Evolutionary conservation across 179 eudicot genomes (phyloP), one percentile per base, ranked within the genome.

Genomic region (Nepenthes alata): DNA sequence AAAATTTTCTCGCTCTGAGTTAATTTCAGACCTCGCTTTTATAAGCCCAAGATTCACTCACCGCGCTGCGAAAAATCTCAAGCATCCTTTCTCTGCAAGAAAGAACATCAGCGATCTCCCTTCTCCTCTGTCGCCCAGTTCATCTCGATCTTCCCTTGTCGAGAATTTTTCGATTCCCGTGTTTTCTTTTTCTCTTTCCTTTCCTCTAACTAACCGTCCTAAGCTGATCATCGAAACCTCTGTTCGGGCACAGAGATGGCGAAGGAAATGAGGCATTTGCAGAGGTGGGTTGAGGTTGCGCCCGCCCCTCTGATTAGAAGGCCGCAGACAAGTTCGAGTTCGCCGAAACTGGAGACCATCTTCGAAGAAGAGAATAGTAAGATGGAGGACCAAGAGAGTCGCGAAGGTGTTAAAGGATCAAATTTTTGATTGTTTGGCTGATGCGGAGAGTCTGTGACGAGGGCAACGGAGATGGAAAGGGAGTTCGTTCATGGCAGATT

Each of bases 151-250:
- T 47, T 6, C 11, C 25, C 25, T 25, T 25, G 25, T 25, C 25
- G 25, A 25, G 25, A 25, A 25, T 25, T 25, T 25, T 25, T 25
- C 25, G 25, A 25, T 25, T 25, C 25, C 25, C 25, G 25, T 25
- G 25, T 47, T 47, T 47, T 11, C 6, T 47, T 47, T 6, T 5
- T 47, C 11, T 47, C 49, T 47, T 47, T 47, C 11, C 49, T 47
- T 9, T 13, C 7, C 52, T 9, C 3, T 9, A 49, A 7, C 11
- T 9, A 47, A 1, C 49, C 49, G 6, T 5, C 49, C 49, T 5
- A 47, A 47, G 11, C 49, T 47, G 16, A 13, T 7, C 37, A 66
- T 81, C 80, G 71, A 83, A 82, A 70, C 69, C 83, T 76, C 78
- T 80, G 58, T 81, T 41, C 8, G 45, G 45, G 63, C 64, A 41